Base-by-base conservation (phyloP, 352 stramenopile species). In the Phytophthora uliginosa region DNA sequence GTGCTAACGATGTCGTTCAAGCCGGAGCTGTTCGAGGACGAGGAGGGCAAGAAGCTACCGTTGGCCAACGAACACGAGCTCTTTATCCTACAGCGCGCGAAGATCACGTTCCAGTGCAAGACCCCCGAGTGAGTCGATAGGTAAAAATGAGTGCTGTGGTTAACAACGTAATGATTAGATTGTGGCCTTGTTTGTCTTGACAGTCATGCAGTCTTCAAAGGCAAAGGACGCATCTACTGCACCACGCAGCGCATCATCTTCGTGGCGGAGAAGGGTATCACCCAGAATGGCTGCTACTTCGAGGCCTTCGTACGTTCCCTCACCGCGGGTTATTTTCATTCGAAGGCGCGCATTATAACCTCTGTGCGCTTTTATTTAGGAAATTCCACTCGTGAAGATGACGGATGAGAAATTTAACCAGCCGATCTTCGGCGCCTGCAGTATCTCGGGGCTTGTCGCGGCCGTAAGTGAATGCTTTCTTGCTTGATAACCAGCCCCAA, bases 361-460 rank as follows among this genome's bases (percentile, higher is more conserved):
- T 12, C 3, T 28, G 1, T n/a, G 7, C 1, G n/a, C 47, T 22
- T 53, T 18, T 31, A 34, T 47, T 57, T 50, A 94, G 87, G 85
- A 96, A 76, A 85, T 97, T 12, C 89, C 88, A 28, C 77, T 97
- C 15, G 66, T 73, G 20, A 80, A 86, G n/a, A 94, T 97, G 79
- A 85, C 81, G 22, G 82, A 94, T 36, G 89, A 97, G 56, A 97
- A 96, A 67, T 97, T 97, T 59, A 97, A 97, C 67, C 90, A 97
- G 67, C 91, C 91, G 38, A 96, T 97, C 62, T 97, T 97, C 57
- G 91, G 91, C 13, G 88, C 90, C 22, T 96, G 92, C 62, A 97
- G 93, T 73, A 88, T 97, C 62, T 93, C 86, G 17, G 90, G 90
- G 2, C 66, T 93, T 60, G 87, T 94, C 38, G 67, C 81, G 22